phyloP scores from a whole-genome alignment of 179 eudicot genomes.

The Pouteria campechiana region DNA sequence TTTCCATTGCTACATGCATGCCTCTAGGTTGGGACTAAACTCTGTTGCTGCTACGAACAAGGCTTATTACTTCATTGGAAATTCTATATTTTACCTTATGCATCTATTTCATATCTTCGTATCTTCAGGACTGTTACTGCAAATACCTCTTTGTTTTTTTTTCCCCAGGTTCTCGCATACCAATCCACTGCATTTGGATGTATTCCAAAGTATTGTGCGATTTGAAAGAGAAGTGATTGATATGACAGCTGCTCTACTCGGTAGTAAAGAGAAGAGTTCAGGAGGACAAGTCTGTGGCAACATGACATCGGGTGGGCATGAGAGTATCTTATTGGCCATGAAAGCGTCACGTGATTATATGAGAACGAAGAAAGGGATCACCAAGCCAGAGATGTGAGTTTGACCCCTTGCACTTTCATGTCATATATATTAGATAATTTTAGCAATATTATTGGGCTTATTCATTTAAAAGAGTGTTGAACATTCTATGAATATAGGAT shows the following conservation, averaged over 20 bases:
- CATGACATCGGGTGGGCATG: conserved; percentile 99
- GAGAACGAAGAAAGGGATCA: conserved; percentile 73
- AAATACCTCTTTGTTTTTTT: not conserved
- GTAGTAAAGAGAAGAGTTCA: conserved; percentile 66
- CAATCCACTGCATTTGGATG: conserved; percentile 92
- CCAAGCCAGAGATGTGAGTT: conserved; percentile 76
- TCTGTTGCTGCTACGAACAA: too few relatives aligned
- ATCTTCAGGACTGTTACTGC: not conserved
- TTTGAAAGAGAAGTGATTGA: conserved; percentile 96
- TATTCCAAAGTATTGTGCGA: conserved; percentile 70
- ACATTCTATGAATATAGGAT: conserved; percentile 51
- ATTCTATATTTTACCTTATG: too few relatives aligned
- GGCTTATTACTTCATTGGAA: too few relatives aligned
- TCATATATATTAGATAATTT: not conserved
- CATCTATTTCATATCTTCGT: too few relatives aligned
- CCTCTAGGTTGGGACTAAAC: too few relatives aligned
- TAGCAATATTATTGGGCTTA: not conserved
- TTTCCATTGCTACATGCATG: too few relatives aligned
- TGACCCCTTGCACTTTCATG: not conserved
- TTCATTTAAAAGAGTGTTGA: not conserved
- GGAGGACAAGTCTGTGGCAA: conserved; percentile 96
- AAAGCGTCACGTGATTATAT: conserved; percentile 94
- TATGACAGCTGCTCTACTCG: conserved; percentile 89
- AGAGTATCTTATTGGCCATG: conserved; percentile 86
- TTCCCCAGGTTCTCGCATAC: conserved; percentile 93